These are phyloP conservation scores for Bacterosira constricta DNA, from an alignment of 108 stramenopile species.

Conservation along the genomic window DNA sequence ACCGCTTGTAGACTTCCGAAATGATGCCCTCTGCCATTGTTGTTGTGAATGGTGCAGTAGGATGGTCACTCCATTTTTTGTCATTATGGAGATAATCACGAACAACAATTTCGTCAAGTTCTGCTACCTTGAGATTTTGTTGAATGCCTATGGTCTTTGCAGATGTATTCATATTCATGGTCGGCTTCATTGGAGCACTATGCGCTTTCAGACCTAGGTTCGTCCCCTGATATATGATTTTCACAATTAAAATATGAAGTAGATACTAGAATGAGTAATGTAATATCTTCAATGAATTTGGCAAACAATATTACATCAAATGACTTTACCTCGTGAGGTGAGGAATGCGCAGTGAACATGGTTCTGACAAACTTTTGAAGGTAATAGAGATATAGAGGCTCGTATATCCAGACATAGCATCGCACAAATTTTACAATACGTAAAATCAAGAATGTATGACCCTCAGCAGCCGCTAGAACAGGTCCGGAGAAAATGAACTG, in stretches of 20 bases:
- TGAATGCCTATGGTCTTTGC: not conserved
- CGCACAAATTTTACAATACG: not conserved
- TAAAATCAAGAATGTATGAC: not conserved
- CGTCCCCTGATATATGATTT: too few relatives aligned
- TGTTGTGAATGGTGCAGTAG: not conserved
- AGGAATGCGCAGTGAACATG: too few relatives aligned
- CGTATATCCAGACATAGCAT: not conserved
- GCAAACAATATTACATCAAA: too few relatives aligned
- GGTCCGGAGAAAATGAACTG: not conserved
- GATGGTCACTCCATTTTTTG: not conserved
- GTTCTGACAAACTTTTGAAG: not conserved
- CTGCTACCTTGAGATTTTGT: not conserved
- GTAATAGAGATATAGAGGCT: slow-evolving; percentile 6
- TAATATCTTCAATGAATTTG: too few relatives aligned
- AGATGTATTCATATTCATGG: not conserved
- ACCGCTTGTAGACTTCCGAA: too few relatives aligned
- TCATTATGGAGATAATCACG: not conserved
- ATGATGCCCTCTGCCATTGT: not conserved
- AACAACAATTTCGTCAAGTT: not conserved
- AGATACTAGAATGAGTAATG: too few relatives aligned
- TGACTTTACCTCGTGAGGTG: too few relatives aligned
- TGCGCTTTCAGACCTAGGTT: slow-evolving; percentile 7
- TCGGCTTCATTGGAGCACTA: not conserved
- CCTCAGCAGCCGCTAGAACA: not conserved
- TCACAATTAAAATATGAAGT: too few relatives aligned